A percentile compares a stretch with the other conserved stretches of the same genome.
These are phyloP conservation scores for Oryza meyeriana DNA, from an alignment of 176 grass and related monocot species.

Conservation along the genomic window DNA sequence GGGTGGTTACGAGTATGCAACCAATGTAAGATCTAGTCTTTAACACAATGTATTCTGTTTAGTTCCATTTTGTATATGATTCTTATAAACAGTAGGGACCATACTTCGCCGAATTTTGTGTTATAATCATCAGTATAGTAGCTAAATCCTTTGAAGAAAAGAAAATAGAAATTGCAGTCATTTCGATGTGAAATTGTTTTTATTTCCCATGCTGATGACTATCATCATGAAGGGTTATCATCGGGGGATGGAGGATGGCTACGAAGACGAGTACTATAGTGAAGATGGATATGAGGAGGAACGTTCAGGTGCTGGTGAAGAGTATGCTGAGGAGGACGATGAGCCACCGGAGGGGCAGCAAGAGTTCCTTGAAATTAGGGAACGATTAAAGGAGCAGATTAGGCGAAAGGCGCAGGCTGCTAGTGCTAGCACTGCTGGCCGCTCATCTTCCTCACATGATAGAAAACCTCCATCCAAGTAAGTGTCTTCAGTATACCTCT, in stretches of 20 bases:
- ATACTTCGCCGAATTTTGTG: background rate
- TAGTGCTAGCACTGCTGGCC: constrained; percentile 23
- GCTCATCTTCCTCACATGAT: constrained; percentile 35
- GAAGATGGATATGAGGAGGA: constrained; percentile 53
- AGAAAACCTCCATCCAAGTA: constrained; percentile 44
- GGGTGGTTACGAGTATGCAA: constrained; percentile 47
- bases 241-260: constrained; percentile 36
- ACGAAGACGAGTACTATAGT: constrained; percentile 49
- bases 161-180: background rate
- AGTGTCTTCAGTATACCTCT: background rate
- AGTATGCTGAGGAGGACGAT: constrained; percentile 36
- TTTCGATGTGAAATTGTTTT: background rate
- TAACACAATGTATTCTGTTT: background rate
- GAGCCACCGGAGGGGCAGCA: constrained; percentile 42
- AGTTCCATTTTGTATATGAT: background rate
- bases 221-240: constrained; percentile 33
- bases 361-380: constrained; percentile 57
- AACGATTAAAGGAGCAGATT: constrained; percentile 49
- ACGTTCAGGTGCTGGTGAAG: constrained; percentile 23
- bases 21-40: constrained; percentile 36
- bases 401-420: constrained; percentile 34
- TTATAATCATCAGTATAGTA: background rate
- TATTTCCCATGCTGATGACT: background rate
- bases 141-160: background rate
- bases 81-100: background rate